Base-by-base conservation (phyloP, 2,329 filamentous ascomycete species). In the Sporothrix schenckii region DNA sequence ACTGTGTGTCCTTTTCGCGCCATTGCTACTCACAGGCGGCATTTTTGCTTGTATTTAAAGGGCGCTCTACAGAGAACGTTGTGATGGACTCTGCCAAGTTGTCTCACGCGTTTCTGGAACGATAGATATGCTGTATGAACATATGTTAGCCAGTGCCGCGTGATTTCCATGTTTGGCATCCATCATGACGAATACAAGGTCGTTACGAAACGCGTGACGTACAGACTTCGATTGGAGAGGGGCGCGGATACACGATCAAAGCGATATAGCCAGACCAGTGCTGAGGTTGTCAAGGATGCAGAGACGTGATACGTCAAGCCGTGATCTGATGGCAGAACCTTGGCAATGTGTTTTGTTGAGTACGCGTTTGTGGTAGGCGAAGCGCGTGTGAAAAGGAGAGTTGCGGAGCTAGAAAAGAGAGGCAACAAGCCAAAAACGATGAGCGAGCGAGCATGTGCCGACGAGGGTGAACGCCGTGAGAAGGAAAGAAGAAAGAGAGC, bases 1-100 rank as follows among this genome's bases (percentile, higher is more conserved):
- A 21, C 16, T 10, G 2, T 21, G 1, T 44, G 27, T 30, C 27
- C n/a, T 44, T 4, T 27, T 4, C 21, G 11, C 1, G 3, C 16
- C 21, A n/a, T 3, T 30, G 4, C 13, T 13, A 72, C 74, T 74
- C 56, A 75, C 74, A 19, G 72, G 73, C 67, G 74, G 73, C 73
- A 75, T 75, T 27, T 27, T 72, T 72, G 53, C 11, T 52, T 16
- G 30, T 3, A 7, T 21, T 49, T 49, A 16, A 19, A 16, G 44
- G 44, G 44, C 44, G 41, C 11, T 44, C 41, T 44, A 44, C 10
- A 16, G 49, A 50, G 41, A 44, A 13, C 11, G 41, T 44, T 44
- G 41, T 16, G 11, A 44, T 44, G 41, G 14, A 44, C 41, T 34
- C 34, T 34, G 34, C 34, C 34, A 44, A 16, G 7, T 50, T 50